phyloP scores from a whole-genome alignment of 306 rosid species.

The Gynostemma pentaphyllum region DNA sequence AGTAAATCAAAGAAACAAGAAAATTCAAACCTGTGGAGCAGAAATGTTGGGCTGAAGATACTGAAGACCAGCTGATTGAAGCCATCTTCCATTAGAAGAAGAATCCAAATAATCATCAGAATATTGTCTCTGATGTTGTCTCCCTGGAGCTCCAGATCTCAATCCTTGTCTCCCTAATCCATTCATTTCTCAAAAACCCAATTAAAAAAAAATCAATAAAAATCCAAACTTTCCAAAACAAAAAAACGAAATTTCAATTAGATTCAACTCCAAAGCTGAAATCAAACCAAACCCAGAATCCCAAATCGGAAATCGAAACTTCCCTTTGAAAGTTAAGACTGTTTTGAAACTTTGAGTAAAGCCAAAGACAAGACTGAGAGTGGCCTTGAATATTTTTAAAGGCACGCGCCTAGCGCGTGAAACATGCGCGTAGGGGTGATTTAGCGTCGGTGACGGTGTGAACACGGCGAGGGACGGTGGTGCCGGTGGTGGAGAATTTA shows the following conservation, averaged over 20 bases:
- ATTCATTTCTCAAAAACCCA: constrained; percentile 40
- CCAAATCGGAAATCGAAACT: constrained; percentile 5
- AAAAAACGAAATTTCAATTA: neutral
- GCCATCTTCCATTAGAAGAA: constrained; percentile 66
- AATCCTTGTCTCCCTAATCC: constrained; percentile 73
- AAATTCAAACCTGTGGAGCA: constrained; percentile 52
- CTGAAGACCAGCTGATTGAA: constrained; percentile 93
- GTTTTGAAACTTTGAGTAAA: constrained; percentile 20
- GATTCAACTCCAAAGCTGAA: constrained; percentile 4
- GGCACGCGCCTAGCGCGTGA: constrained; percentile 6
- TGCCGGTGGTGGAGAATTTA: neutral
- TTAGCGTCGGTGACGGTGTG: neutral
- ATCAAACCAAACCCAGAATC: constrained; percentile 7
- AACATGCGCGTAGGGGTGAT: constrained; percentile 20
- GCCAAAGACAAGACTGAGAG: constrained; percentile 31
- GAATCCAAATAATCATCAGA: constrained; percentile 63
- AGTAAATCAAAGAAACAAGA: neutral
- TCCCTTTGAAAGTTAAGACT: neutral
- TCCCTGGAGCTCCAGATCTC: constrained; percentile 78
- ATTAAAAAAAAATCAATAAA: too few species aligned
- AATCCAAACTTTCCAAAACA: neutral
- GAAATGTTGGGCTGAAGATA: constrained; percentile 60
- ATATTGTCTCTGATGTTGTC: constrained; percentile 85
- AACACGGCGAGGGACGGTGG: constrained; percentile 4
- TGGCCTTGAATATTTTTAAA: constrained; percentile 29